Percentiles rank a stretch among this genome's conserved stretches.
Conservation (phyloP, 2,329 filamentous ascomycete species). For the Trichophyton schoenleinii region DNA sequence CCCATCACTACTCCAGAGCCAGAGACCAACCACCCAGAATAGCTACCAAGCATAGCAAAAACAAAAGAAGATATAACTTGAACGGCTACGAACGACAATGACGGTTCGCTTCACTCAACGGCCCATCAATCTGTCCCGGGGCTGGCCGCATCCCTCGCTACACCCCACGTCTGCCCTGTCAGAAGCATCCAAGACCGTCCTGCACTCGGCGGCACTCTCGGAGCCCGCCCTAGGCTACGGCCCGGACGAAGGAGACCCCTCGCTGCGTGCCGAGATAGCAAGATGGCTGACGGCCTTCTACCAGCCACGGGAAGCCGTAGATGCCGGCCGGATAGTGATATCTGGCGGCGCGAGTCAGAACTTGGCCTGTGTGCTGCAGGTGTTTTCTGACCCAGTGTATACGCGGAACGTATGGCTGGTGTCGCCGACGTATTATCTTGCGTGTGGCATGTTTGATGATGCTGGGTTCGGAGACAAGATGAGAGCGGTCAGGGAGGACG, state of each 20-base stretch:
- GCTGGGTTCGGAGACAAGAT: constrained; percentile 57
- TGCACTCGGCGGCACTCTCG: constrained; percentile 48
- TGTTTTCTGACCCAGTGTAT: constrained; percentile 65
- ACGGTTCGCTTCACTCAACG: background rate
- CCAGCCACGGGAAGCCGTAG: constrained; percentile 31
- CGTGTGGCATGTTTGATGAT: constrained; percentile 74
- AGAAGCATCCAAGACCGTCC: constrained; percentile 46
- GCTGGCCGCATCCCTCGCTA: constrained; percentile 43
- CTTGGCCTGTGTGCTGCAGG: constrained; percentile 61
- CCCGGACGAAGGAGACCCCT: constrained; percentile 57
- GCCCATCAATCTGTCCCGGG: constrained; percentile 33
- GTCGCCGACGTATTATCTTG: constrained; percentile 73
- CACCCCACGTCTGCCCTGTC: constrained; percentile 54
- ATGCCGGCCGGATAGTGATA: constrained; percentile 56
- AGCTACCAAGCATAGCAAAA: too few relatives aligned
- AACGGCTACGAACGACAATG: background rate
- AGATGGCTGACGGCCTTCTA: constrained; percentile 59
- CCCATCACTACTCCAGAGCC: background rate
- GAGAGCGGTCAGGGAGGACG: constrained; percentile 61
- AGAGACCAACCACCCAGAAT: background rate
- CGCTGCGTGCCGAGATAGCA: constrained; percentile 56
- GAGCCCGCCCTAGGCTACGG: constrained; percentile 63
- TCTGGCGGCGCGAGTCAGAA: constrained; percentile 79
- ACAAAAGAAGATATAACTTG: background rate
- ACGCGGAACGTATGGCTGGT: constrained; percentile 70